Percentiles rank a stretch among this genome's conserved stretches.
Conservation (phyloP, 2,329 filamentous ascomycete species). For the Balansia obtecta region DNA sequence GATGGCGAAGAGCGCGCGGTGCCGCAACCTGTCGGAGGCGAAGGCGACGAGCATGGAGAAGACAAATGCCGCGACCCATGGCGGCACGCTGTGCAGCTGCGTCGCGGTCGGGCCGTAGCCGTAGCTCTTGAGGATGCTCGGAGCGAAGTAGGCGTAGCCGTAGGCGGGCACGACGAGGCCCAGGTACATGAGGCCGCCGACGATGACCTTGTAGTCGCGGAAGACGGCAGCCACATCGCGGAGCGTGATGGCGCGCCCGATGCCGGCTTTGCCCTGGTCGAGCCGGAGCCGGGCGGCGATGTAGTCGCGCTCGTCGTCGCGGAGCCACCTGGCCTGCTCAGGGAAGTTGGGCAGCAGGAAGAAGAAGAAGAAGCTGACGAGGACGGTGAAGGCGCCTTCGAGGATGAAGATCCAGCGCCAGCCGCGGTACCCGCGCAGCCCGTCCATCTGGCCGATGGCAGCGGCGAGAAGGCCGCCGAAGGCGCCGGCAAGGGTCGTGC, state of each 20-base stretch:
- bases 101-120: conserved; percentile 47
- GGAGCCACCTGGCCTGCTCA: conserved; percentile 61
- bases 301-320: conserved; percentile 54
- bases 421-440: conserved; percentile 39
- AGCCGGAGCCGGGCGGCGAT: conserved; percentile 52
- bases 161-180: conserved; percentile 68
- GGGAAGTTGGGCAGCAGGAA: conserved; percentile 55
- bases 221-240: conserved; percentile 50
- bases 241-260: conserved; percentile 46
- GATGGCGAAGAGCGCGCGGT: conserved; percentile 65
- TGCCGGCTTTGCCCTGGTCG: conserved; percentile 56
- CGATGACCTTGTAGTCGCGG: conserved; percentile 61
- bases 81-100: conserved; percentile 45
- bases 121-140: conserved; percentile 57
- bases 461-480: conserved; percentile 79
- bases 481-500: conserved; percentile 65
- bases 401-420: conserved; percentile 59
- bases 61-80: conserved; percentile 57
- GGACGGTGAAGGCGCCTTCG: conserved; percentile 40
- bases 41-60: conserved; percentile 67
- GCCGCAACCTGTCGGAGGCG: conserved; percentile 56
- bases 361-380: conserved; percentile 42
- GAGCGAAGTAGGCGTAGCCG: conserved; percentile 66
- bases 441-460: conserved; percentile 71
- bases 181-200: conserved; percentile 73